Conservation (phyloP, 805 yeast genomes). For the Yamadazyma nakazawae region DNA sequence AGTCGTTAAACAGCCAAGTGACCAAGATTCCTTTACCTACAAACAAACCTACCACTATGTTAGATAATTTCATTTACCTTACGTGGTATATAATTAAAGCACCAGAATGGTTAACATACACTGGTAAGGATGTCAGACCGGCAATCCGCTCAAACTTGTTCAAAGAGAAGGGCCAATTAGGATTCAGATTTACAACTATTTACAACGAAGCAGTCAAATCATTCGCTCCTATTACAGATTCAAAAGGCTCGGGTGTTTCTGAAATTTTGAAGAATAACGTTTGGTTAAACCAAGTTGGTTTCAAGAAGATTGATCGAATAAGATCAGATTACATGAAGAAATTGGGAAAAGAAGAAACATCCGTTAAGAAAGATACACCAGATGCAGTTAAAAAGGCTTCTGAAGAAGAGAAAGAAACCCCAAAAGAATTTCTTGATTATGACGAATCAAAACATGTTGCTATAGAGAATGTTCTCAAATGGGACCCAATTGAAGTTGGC, state of each 20-base stretch:
- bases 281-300: conserved; percentile 41
- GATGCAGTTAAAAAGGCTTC: conserved; percentile 5
- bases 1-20: conserved; percentile 27
- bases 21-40: conserved; percentile 34
- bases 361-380: conserved; percentile 6
- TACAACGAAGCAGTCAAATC: conserved; percentile 25
- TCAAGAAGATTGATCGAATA: conserved; percentile 26
- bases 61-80: conserved; percentile 42
- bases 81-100: conserved; percentile 43
- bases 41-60: conserved; percentile 30
- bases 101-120: conserved; percentile 42
- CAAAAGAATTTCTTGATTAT: conserved; percentile 4
- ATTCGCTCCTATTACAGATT: conserved; percentile 37
- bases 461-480: conserved; percentile 26
- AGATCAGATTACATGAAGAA: conserved; percentile 17
- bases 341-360: conserved; percentile 9
- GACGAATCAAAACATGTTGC: conserved; percentile 10
- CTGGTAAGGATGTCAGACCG: conserved; percentile 22
- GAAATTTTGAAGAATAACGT: conserved; percentile 28
- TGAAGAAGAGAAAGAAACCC: neutral
- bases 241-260: conserved; percentile 32
- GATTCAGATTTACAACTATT: conserved; percentile 17
- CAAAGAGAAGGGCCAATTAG: conserved; percentile 18
- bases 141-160: conserved; percentile 26
- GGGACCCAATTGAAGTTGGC: conserved; percentile 32